These are phyloP conservation scores for Oryza longistaminata DNA, from an alignment of 176 grass and related monocot species.

Conservation along the genomic window DNA sequence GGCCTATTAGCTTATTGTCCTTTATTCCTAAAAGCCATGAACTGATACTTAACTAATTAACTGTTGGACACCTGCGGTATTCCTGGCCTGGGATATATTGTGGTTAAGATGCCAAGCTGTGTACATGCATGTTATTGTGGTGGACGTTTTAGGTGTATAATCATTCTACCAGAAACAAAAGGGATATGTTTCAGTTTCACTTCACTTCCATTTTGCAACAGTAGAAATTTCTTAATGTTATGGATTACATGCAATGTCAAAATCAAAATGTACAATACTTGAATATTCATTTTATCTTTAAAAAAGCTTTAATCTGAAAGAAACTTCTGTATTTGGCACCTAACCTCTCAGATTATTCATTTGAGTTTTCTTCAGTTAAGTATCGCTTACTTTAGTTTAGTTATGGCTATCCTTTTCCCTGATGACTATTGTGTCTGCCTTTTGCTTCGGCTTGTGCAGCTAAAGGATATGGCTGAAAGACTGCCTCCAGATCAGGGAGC, in stretches of 20 bases:
- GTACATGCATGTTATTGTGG: background rate
- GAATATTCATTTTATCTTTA: slow-evolving; percentile 26
- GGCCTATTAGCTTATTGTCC: slow-evolving; percentile 21
- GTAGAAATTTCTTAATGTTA: background rate
- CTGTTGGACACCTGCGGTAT: background rate
- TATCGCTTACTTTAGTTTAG: background rate
- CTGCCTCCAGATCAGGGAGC: slow-evolving; percentile 63
- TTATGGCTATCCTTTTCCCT: slow-evolving; percentile 15
- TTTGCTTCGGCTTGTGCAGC: slow-evolving; percentile 48
- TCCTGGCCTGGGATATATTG: background rate
- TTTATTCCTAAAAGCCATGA: slow-evolving; percentile 18
- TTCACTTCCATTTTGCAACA: slow-evolving; percentile 19
- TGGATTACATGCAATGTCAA: background rate
- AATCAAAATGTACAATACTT: slow-evolving; percentile 5
- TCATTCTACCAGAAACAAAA: background rate
- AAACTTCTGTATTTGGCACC: background rate
- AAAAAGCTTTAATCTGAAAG: background rate
- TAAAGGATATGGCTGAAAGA: slow-evolving; percentile 96
- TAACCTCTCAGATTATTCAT: slow-evolving; percentile 19
- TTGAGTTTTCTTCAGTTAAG: slow-evolving; percentile 27
- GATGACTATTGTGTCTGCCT: slow-evolving; percentile 16
- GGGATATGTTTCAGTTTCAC: slow-evolving; percentile 11
- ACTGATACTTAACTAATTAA: background rate
- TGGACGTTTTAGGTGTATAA: background rate
- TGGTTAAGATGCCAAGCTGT: slow-evolving; percentile 8